phyloP scores from a whole-genome alignment of 2,329 filamentous ascomycete species.

The Biscogniauxia sp. region DNA sequence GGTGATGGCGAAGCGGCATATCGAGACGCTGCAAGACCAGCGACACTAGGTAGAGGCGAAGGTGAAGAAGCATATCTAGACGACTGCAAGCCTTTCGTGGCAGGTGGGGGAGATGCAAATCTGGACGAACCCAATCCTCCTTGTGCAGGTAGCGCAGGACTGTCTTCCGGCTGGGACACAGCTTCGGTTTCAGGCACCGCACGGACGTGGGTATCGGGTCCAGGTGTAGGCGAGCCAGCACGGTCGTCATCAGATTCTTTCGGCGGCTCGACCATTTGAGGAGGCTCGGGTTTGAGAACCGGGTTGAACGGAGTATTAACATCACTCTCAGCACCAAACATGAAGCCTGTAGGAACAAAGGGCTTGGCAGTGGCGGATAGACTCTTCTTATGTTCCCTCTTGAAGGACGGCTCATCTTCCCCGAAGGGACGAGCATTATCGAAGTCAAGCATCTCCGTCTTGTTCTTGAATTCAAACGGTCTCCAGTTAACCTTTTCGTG shows the following conservation, averaged over 20 bases:
- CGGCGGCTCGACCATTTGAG: conserved; percentile 18
- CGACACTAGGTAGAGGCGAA: conserved; percentile 41
- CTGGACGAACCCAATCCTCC: conserved; percentile 32
- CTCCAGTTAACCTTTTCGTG: conserved; percentile 52
- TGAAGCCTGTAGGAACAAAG: conserved; percentile 52
- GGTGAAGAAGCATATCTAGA: conserved; percentile 46
- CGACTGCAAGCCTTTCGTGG: conserved; percentile 41
- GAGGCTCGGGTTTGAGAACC: conserved; percentile 25
- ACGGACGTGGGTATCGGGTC: conserved; percentile 22
- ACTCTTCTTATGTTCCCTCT: conserved; percentile 51
- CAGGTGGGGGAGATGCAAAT: conserved; percentile 33
- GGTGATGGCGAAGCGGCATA: conserved; percentile 43
- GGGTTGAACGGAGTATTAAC: conserved; percentile 29
- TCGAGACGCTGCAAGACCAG: conserved; percentile 43
- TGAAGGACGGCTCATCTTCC: conserved; percentile 38
- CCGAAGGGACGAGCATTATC: conserved; percentile 50
- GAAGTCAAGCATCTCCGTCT: conserved; percentile 48
- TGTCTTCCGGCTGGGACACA: conserved; percentile 16
- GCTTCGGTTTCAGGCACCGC: neutral
- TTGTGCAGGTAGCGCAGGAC: conserved; percentile 9
- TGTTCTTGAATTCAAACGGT: conserved; percentile 60
- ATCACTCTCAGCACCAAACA: conserved; percentile 33
- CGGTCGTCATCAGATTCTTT: conserved; percentile 30
- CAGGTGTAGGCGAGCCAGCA: conserved; percentile 34
- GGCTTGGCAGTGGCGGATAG: conserved; percentile 70